Evolutionary conservation across 495 filamentous ascomycete genomes (phyloP).

Genomic region (Hypoxylon perforatum): DNA sequence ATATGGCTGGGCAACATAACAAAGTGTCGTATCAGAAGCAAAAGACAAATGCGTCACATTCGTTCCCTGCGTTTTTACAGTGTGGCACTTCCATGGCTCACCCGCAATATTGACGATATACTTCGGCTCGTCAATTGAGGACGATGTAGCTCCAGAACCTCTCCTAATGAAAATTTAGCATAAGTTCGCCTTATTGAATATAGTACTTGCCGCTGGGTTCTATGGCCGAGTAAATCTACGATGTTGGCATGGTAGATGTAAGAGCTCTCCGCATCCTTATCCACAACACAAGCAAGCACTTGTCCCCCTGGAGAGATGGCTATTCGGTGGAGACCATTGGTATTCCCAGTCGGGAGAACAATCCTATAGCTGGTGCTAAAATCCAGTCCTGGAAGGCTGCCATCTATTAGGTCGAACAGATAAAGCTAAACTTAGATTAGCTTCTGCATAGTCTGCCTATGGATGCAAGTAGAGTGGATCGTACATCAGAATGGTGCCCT

Average conservation of each 20-base stretch:
- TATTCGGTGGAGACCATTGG: slow-evolving; percentile 22
- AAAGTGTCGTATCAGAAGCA: slow-evolving; percentile 38
- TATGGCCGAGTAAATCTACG: neutral
- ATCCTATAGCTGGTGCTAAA: slow-evolving; percentile 28
- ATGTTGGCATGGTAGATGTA: slow-evolving; percentile 19
- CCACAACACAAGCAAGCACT: slow-evolving; percentile 34
- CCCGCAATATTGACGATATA: neutral
- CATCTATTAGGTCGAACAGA: slow-evolving; percentile 31
- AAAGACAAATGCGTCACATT: slow-evolving; percentile 44
- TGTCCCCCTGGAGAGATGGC: slow-evolving; percentile 48
- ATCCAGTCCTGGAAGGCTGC: slow-evolving; percentile 10
- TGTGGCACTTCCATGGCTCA: slow-evolving; percentile 5
- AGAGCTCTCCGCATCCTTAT: neutral
- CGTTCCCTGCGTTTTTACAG: slow-evolving; percentile 37
- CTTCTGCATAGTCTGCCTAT: no score
- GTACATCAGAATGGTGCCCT: slow-evolving; percentile 27
- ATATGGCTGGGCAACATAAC: slow-evolving; percentile 43
- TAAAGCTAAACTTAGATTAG: slow-evolving; percentile 25
- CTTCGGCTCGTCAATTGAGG: neutral
- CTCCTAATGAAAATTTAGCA: neutral
- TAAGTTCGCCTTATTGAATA: neutral
- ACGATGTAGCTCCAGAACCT: slow-evolving; percentile 6
- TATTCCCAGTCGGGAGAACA: neutral
- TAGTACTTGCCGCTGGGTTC: neutral
- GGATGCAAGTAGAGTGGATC: neutral